Evolutionary conservation across 805 yeast species (phyloP).

Genomic region (Cyberlindnera meyerae): DNA sequence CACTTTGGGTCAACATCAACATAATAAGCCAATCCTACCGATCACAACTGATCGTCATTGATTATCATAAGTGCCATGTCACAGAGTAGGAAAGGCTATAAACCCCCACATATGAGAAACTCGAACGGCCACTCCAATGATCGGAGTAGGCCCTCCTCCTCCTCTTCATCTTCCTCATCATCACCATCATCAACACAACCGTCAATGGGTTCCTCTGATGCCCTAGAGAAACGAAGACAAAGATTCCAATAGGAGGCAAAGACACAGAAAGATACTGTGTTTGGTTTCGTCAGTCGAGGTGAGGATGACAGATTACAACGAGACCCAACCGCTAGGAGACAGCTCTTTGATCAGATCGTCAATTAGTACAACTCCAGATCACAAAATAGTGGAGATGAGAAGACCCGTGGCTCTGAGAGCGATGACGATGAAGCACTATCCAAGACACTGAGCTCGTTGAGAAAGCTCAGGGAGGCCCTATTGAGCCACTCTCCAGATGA

Average conservation of each 20-base stretch:
- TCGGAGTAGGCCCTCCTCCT: too few species aligned
- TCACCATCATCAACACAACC: neutral
- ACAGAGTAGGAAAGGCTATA: neutral
- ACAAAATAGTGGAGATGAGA: too few species aligned
- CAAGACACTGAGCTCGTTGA: conserved; percentile 32
- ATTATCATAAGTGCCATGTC: too few species aligned
- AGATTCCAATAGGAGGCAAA: conserved; percentile 29
- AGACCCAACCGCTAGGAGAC: conserved; percentile 37
- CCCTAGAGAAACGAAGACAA: conserved; percentile 27
- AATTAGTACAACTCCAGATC: too few species aligned
- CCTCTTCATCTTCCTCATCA: neutral
- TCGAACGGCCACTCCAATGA: too few species aligned
- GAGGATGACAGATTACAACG: conserved; percentile 45
- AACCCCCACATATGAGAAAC: conserved; percentile 1
- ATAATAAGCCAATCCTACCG: too few species aligned
- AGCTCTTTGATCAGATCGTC: conserved; percentile 36
- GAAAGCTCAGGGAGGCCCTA: conserved; percentile 56
- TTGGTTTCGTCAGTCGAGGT: conserved; percentile 59
- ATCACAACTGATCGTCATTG: too few species aligned
- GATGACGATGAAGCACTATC: too few species aligned
- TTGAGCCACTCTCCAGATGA: conserved; percentile 34
- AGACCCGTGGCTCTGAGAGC: too few species aligned
- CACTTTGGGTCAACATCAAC: too few species aligned
- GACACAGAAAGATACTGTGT: conserved; percentile 27
- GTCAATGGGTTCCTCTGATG: conserved; percentile 5